Evolutionary conservation across 768 basidiomycete genomes (phyloP), one percentile per base, ranked within the genome.

Genomic region (Boletellus ananiceps): DNA sequence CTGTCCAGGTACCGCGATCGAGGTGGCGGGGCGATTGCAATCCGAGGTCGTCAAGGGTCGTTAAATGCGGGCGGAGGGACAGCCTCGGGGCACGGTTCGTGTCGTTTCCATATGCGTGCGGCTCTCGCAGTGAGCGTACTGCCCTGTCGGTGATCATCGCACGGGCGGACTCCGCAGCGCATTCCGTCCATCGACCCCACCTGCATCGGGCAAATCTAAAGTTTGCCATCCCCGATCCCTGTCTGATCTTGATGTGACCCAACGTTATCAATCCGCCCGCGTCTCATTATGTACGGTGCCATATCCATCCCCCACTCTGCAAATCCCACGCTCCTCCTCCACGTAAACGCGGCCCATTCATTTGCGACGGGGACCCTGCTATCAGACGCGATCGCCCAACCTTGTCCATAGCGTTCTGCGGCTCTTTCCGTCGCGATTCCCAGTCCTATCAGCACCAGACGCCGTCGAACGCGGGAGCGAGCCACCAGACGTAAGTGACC

Each of bases 191-290:
- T n/a, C 29, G 29, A 29, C 29, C 8, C 8, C 29, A 29, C 23
- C 41, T 54, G n/a, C 52, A 54, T 60, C 62, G 55, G 44, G 60
- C 44, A 46, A 66, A 67, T 67, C 65, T 67, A 69, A 63, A 40
- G 58, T 67, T 69, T 63, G 27, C 47, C 59, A 66, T 64, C 67
- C 63, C 63, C 65, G 65, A 67, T 66, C 65, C 41, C 40, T 33
- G 19, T 35, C 52, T 59, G 57, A 66, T 64, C 65, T 53, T 49
- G 63, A 62, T 61, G 54, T 23, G 43, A 19, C 19, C 32, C 55
- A 67, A 65, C 63, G 66, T 67, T 67, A 67, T 65, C 65, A 64
- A 44, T 58, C 44, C 48, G 23, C 23, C 23, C 23, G 2, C 23
- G n/a, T n/a, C n/a, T 62, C 51, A 36, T 62, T 61, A 61, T 62